These are phyloP conservation scores for Trichoderma asperellum DNA, from an alignment of 2,329 filamentous ascomycete genomes.

Conservation along the genomic window DNA sequence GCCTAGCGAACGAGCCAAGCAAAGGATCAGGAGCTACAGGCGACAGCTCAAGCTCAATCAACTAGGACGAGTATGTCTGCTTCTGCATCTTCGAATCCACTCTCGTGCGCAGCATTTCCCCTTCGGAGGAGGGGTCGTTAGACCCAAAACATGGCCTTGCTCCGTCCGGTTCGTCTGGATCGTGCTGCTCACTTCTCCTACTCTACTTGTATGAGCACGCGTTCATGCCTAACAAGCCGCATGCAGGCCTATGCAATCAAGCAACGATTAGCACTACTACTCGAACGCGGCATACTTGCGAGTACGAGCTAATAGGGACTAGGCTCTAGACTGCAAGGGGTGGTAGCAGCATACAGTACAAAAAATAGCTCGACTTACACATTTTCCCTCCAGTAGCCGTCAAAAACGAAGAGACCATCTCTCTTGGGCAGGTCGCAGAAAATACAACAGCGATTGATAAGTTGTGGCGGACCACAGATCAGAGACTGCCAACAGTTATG, in stretches of 20 bases:
- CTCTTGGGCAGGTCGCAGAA: constrained; percentile 9
- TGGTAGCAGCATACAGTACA: neutral
- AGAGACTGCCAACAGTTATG: neutral
- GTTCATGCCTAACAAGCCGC: constrained; percentile 26
- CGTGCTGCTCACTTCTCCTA: neutral
- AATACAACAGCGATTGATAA: neutral
- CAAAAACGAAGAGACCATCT: neutral
- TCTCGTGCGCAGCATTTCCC: constrained; percentile 7
- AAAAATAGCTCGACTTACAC: constrained; percentile 3
- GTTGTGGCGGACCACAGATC: neutral
- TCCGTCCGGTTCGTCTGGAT: neutral
- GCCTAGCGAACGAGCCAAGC: neutral
- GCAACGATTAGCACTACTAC: neutral
- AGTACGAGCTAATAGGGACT: neutral
- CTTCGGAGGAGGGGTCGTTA: neutral
- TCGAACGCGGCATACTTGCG: neutral
- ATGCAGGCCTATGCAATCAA: constrained; percentile 1
- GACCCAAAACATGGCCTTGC: constrained; percentile 11
- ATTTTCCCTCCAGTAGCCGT: neutral
- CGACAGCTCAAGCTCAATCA: constrained; percentile 1
- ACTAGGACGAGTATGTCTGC: constrained; percentile 10
- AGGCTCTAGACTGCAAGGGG: constrained; percentile 14
- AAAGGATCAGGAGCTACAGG: neutral
- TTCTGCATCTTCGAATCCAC: constrained; percentile 17
- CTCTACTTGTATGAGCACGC: constrained; percentile 2